Evolutionary conservation across 129 eudicot genomes (phyloP), one percentile per base, ranked within the genome.

Genomic region (Chrysanthemum seticuspe): DNA sequence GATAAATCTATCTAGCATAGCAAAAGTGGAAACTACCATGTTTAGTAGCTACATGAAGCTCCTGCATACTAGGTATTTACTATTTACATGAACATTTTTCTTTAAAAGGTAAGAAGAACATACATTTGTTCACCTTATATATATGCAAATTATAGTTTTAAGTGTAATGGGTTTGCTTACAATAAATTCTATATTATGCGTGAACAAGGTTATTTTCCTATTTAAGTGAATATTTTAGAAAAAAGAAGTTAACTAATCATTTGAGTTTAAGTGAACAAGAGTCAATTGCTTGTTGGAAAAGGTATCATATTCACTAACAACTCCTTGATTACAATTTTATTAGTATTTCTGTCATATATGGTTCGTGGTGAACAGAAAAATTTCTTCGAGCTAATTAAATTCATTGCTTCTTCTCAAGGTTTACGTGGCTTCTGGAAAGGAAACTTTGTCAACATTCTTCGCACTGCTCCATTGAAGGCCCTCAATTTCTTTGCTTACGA

Each of bases 401-500:
- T 76, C 49, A 89, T 92, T 75, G 94, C 94, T 57, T 53, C 81
- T 45, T 81, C 96, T 64, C 97, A 89, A 87, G 96, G 97, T 63
- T 63, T 92, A 74, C 76, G 79, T 76, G 97, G 97, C 74, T 92
- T 92, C 68, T 87, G 96, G 97, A 91, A 88, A 77, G 96, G 97
- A 44, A 88, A 88, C 76, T 87, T 92, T 68, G 87, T 87, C 57
- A 92, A 92, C 73, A 92, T 92, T 62, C 96, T 92, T 52, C 96
- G 96, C 10, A 89, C 97, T 0, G 97, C 97, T 50, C 97, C 97
- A 47, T 92, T 92, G 74, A 92, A 92, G 86, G 97, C 97, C 27
- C 83, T 92, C 54, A 92, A 92, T 65, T 92, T 92, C 68, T 89
- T 68, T 83, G 91, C 97, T 6, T 92, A 86, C 77, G 97, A 92